These are phyloP conservation scores for Anaeromyces robustus DNA, from an alignment of 192 early-diverging fungal species.

Conservation along the genomic window DNA sequence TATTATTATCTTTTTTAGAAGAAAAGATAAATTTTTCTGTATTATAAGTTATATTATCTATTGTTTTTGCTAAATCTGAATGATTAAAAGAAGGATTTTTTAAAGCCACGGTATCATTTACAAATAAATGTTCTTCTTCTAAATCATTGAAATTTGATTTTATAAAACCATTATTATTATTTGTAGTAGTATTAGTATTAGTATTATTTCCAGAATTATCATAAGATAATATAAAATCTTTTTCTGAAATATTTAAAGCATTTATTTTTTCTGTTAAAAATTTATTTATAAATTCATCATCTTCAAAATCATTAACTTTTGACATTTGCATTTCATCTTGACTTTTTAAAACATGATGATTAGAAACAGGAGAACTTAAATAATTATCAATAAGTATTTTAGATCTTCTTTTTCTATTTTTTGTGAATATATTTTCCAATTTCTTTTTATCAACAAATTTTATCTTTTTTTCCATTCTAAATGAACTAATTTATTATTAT, in stretches of 20 bases:
- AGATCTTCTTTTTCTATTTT: too few species aligned
- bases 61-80: not conserved
- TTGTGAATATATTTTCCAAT: too few species aligned
- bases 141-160: not conserved
- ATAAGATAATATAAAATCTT: not conserved
- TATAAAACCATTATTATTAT: not conserved
- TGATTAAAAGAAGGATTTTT: not conserved
- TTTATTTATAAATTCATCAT: not conserved
- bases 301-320: not conserved
- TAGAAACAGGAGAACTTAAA: not conserved
- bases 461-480: too few species aligned
- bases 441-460: too few species aligned
- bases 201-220: not conserved
- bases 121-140: not conserved
- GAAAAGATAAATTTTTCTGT: not conserved
- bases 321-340: too few species aligned
- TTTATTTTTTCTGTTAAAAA: not conserved
- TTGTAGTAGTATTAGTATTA: too few species aligned
- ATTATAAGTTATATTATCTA: not conserved
- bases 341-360: not conserved
- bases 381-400: not conserved
- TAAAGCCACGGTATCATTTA: not conserved
- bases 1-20: not conserved
- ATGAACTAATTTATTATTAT: too few species aligned
- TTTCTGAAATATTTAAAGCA: not conserved